phyloP scores from a whole-genome alignment of 208 protist species.

The Acanthamoeba polyphaga region DNA sequence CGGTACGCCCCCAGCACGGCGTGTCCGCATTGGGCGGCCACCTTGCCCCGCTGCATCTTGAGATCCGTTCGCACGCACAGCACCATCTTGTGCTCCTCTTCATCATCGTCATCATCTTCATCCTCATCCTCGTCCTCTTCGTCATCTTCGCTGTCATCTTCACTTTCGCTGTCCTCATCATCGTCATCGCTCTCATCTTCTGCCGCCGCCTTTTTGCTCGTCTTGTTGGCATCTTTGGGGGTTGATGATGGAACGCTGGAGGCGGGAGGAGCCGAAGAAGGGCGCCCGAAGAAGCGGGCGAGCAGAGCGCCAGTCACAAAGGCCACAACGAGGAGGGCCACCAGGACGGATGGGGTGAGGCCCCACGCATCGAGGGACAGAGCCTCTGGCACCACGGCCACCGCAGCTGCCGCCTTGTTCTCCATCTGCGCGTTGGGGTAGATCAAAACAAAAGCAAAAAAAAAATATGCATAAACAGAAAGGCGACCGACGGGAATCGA shows the following conservation, averaged over 20 bases:
- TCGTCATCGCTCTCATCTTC: conserved; percentile 38
- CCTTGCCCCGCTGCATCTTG: conserved; percentile 96
- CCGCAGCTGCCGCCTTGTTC: too few relatives aligned
- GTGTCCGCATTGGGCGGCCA: conserved; percentile 97
- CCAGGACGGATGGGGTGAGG: neutral
- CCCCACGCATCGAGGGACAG: too few relatives aligned
- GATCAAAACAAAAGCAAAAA: too few relatives aligned
- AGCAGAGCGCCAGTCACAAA: neutral
- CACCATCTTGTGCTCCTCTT: conserved; percentile 92
- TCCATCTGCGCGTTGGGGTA: too few relatives aligned
- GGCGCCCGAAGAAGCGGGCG: neutral
- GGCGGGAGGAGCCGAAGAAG: neutral
- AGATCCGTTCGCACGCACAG: conserved; percentile 95
- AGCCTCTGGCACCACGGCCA: too few relatives aligned
- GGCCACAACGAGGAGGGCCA: neutral
- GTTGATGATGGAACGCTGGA: too few relatives aligned
- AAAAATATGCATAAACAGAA: too few relatives aligned
- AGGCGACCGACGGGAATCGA: too few relatives aligned
- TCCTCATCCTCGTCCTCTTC: conserved; percentile 40
- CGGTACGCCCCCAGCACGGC: conserved; percentile 94
- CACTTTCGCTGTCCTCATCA: conserved; percentile 2
- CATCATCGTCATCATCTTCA: conserved; percentile 73
- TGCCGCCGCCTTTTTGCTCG: neutral
- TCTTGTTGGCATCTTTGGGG: too few relatives aligned
- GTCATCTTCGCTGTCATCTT: conserved; percentile 45